Percentiles rank a stretch among this genome's conserved stretches.
Conservation (phyloP, 2,329 filamentous ascomycete species). For the Trichoderma simmonsii region DNA sequence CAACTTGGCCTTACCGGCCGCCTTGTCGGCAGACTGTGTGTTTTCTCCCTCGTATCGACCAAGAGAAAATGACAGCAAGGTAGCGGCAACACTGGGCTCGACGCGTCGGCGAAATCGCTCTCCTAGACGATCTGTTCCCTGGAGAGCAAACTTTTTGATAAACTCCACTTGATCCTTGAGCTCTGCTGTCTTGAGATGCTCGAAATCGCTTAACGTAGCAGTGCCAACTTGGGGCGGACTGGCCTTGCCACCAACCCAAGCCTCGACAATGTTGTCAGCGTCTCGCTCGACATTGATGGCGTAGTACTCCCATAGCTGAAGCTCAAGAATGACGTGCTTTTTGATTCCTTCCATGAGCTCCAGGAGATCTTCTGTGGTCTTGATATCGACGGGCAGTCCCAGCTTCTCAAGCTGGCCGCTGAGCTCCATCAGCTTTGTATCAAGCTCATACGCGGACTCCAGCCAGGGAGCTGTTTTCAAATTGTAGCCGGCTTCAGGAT, state of each 20-base stretch:
- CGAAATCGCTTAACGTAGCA: constrained; percentile 28
- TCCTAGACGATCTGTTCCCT: constrained; percentile 70
- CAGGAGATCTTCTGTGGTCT: constrained; percentile 67
- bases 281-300: constrained; percentile 74
- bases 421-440: constrained; percentile 67
- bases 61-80: constrained; percentile 37
- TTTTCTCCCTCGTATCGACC: constrained; percentile 61
- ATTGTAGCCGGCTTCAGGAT: constrained; percentile 95
- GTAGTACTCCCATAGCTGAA: constrained; percentile 93
- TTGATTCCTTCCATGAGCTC: constrained; percentile 83
- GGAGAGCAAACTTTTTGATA: constrained; percentile 65
- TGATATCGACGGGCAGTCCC: constrained; percentile 72
- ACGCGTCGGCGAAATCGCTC: constrained; percentile 72
- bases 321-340: constrained; percentile 69
- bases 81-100: constrained; percentile 67
- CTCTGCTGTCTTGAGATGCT: constrained; percentile 45
- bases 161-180: constrained; percentile 57
- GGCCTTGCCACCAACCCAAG: constrained; percentile 65
- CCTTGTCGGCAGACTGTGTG: constrained; percentile 45
- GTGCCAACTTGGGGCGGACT: constrained; percentile 48
- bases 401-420: constrained; percentile 67
- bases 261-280: constrained; percentile 63
- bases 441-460: constrained; percentile 60
- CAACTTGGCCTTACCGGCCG: constrained; percentile 53
- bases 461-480: constrained; percentile 81